A percentile compares a stretch with the other conserved stretches of the same genome.
Evolutionary conservation across 768 basidiomycete species (phyloP).

Genomic region (Rhizopogon sp.): DNA sequence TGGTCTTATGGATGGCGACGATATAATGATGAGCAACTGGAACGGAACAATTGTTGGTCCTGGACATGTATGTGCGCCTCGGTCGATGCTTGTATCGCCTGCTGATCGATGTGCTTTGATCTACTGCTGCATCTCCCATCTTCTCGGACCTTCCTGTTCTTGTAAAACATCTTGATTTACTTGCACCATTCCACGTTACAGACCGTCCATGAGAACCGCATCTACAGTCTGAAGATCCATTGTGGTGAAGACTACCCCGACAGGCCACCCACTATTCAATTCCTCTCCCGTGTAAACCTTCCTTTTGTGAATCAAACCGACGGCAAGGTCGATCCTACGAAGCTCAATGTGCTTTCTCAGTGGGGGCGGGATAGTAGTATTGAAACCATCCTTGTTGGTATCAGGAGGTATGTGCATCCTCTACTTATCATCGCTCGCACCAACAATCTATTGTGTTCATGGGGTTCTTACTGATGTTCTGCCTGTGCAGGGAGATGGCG

Average conservation of each 20-base stretch:
- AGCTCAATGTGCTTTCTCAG: slow-evolving; percentile 63
- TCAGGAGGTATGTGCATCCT: slow-evolving; percentile 58
- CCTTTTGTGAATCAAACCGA: slow-evolving; percentile 78
- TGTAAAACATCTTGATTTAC: no score
- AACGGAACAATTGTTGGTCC: slow-evolving; percentile 99
- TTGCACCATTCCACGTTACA: slow-evolving; percentile 21
- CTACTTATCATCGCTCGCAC: not conserved
- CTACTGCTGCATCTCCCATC: no score
- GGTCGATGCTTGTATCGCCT: not conserved
- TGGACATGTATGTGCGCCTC: slow-evolving; percentile 68
- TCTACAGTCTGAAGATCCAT: slow-evolving; percentile 90
- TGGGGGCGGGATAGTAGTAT: slow-evolving; percentile 80
- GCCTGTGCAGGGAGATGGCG: slow-evolving; percentile 80
- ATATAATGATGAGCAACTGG: slow-evolving; percentile 98
- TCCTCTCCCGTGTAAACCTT: slow-evolving; percentile 86
- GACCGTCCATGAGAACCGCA: slow-evolving; percentile 98
- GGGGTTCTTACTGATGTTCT: slow-evolving; percentile 2
- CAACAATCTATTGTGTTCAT: not conserved
- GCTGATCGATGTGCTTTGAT: not conserved
- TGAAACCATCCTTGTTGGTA: slow-evolving; percentile 88
- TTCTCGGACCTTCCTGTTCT: no score
- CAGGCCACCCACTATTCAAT: slow-evolving; percentile 71
- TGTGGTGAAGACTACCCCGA: slow-evolving; percentile 81
- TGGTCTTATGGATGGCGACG: slow-evolving; percentile 91
- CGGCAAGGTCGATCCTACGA: slow-evolving; percentile 74